A percentile compares a stretch with the other conserved stretches of the same genome.
Conservation (phyloP, 495 filamentous ascomycete species). For the Cenococcum geophilum region DNA sequence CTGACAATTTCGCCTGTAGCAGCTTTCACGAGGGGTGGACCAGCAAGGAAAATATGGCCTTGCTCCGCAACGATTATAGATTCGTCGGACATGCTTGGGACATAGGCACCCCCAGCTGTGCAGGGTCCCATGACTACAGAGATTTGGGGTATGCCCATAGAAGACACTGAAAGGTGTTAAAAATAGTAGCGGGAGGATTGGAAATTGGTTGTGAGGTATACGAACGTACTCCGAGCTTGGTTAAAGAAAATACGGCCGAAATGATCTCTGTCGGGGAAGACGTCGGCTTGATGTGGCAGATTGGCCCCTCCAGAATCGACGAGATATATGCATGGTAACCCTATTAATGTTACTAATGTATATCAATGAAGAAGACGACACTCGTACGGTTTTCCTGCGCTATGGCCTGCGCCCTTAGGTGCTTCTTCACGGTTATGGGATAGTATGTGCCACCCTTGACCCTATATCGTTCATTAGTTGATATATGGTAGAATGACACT, state of each 20-base stretch:
- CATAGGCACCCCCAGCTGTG: conserved; percentile 92
- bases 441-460: conserved; percentile 99
- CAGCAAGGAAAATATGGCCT: conserved; percentile 93
- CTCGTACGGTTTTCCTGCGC: conserved; percentile 72
- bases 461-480: conserved; percentile 24
- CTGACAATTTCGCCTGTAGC: conserved; percentile 91
- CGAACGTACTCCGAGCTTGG: conserved; percentile 64
- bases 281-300: conserved; percentile 90
- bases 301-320: conserved; percentile 97
- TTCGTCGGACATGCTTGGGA: conserved; percentile 96
- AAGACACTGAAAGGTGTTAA: conserved; percentile 47
- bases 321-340: conserved; percentile 82
- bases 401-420: conserved; percentile 85
- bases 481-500: neutral
- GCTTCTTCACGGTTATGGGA: conserved; percentile 97
- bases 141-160: conserved; percentile 83
- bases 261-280: conserved; percentile 92
- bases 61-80: conserved; percentile 92
- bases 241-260: conserved; percentile 99
- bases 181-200: neutral
- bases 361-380: neutral
- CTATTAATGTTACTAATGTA: conserved; percentile 19
- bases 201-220: neutral
- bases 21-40: conserved; percentile 91
- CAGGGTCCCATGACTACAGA: conserved; percentile 98